Conservation (phyloP, 768 basidiomycete genomes). For the Termitomyces sp. region DNA sequence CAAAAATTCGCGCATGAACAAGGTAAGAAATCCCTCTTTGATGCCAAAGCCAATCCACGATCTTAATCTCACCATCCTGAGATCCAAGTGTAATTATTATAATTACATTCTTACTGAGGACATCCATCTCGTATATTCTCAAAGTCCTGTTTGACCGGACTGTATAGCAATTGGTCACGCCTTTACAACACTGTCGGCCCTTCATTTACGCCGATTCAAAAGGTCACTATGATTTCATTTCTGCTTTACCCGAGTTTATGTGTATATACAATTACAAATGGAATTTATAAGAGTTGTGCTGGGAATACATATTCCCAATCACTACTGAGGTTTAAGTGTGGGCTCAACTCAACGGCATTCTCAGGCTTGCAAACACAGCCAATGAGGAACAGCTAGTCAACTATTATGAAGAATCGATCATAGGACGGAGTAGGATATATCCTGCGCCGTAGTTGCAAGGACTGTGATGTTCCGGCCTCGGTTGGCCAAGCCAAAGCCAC, state of each 20-base stretch:
- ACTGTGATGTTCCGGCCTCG: too few species aligned
- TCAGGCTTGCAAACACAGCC: constrained; percentile 58
- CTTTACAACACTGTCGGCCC: too few species aligned
- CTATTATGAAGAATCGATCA: not conserved
- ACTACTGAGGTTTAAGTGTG: too few species aligned
- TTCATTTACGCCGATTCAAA: not conserved
- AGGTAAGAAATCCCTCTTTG: too few species aligned
- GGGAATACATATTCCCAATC: too few species aligned
- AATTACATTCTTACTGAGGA: not conserved
- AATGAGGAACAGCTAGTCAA: not conserved
- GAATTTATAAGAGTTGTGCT: too few species aligned
- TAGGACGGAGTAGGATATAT: constrained; percentile 23
- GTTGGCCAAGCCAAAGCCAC: too few species aligned
- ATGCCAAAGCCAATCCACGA: too few species aligned
- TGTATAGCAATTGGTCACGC: not conserved
- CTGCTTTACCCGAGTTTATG: too few species aligned
- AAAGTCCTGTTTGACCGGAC: not conserved
- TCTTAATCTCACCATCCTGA: too few species aligned
- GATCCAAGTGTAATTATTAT: too few species aligned
- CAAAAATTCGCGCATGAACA: not conserved
- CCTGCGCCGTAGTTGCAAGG: constrained; percentile 46
- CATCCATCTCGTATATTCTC: not conserved
- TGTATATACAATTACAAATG: too few species aligned
- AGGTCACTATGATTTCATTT: not conserved
- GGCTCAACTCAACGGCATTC: constrained; percentile 47